These are phyloP conservation scores for Spathaspora boniae DNA, from an alignment of 805 yeast genomes.

Conservation along the genomic window DNA sequence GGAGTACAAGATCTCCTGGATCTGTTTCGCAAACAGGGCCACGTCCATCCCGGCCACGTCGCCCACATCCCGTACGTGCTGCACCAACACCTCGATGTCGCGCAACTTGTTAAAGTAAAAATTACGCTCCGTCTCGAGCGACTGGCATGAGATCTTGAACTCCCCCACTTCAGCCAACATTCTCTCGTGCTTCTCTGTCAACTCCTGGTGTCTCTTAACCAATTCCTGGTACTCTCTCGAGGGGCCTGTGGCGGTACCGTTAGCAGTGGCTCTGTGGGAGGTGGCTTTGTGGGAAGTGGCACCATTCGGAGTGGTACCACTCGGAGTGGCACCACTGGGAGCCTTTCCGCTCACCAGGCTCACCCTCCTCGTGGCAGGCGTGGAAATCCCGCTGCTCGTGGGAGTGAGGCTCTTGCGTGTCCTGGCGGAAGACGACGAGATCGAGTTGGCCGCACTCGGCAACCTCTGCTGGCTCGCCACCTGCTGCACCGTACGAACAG, in stretches of 20 bases:
- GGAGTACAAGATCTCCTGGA: conserved; percentile 73
- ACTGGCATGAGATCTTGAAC: conserved; percentile 56
- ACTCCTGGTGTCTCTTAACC: conserved; percentile 43
- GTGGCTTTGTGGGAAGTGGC: neutral
- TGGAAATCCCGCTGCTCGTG: neutral
- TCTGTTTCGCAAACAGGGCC: conserved; percentile 41
- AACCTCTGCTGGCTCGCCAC: too few species aligned
- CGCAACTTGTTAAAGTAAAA: conserved; percentile 87
- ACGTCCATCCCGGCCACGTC: conserved; percentile 17
- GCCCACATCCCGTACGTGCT: conserved; percentile 39
- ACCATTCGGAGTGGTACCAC: too few species aligned
- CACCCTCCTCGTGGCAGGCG: too few species aligned
- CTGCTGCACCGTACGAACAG: too few species aligned
- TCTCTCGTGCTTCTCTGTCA: conserved; percentile 36
- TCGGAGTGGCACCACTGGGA: too few species aligned
- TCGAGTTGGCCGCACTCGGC: too few species aligned
- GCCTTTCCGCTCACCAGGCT: too few species aligned
- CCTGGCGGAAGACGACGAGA: neutral
- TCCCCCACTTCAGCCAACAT: conserved; percentile 54
- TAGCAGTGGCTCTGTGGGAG: too few species aligned
- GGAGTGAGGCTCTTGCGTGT: neutral
- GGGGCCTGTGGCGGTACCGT: too few species aligned
- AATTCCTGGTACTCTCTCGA: too few species aligned
- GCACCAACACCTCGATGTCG: conserved; percentile 80
- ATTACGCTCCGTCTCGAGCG: conserved; percentile 77